Base-by-base conservation (phyloP, 1,284 basidiomycete species). In the Fistulinella cinereoalba region DNA sequence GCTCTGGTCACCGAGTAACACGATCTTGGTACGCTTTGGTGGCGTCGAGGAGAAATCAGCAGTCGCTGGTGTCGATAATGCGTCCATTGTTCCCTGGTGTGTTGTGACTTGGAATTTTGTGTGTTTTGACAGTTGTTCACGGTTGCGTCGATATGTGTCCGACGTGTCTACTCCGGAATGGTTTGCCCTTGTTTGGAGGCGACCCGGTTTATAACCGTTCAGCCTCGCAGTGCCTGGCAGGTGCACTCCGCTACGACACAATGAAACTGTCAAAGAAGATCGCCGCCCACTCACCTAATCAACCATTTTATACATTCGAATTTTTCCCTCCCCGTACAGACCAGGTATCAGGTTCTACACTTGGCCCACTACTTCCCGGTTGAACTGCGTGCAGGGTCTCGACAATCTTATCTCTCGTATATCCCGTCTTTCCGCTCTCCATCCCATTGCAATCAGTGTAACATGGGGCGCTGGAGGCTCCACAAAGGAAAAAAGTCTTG, bases 391-490 rank as follows among this genome's bases (percentile, higher is more conserved):
- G 23, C 66, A 91, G 81, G 95, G 90, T 51, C 90, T 89, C 60
- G 84, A 88, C 58, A 96, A 96, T 66, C 75, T 96, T 22, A 73
- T 92, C 51, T 74, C 86, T 52, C 84, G 95, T 52, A 89, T 92
- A 54, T 79, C 81, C 24, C 80, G 92, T 43, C 72, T 97, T 41
- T 72, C 83, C 27, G 62, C 73, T 5, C 71, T 92, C 24, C 72
- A 81, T 16, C 92, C 92, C 11, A 70, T 92, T 11, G 90, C 87
- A 25, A 77, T 95, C 56, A 92, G 87, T 58, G 79, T 97, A 29
- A 97, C 95, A 57, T 97, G 95, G 95, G 95, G 95, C 41, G 93
- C 95, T 0, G 93, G 95, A n/a, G 95, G 97, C 0, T 84, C 85
- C 7, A 99, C 97, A 0, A 90, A 83, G 52, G 89, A 94, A 27